Conservation (phyloP, 306 rosid species). For the Arachis hypogaea region DNA sequence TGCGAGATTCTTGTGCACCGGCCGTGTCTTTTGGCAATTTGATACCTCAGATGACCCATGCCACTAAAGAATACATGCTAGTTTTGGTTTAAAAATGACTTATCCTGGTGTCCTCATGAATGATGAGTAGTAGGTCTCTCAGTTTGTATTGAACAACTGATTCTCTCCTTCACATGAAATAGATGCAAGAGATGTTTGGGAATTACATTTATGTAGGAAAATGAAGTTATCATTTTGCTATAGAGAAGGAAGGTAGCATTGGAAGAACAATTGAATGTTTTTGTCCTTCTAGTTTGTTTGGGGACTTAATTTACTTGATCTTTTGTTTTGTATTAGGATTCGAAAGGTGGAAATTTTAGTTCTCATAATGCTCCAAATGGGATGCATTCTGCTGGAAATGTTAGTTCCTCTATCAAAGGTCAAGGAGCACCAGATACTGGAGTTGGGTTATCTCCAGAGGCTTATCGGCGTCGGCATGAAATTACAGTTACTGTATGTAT, state of each 20-base stretch:
- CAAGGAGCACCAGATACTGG: conserved; percentile 66
- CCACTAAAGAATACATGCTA: not conserved
- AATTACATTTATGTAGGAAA: not conserved
- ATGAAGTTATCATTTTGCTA: conserved; percentile 23
- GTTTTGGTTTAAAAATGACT: not conserved
- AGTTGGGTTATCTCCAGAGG: conserved; percentile 68
- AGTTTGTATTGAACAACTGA: not conserved
- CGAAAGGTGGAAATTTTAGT: conserved; percentile 51
- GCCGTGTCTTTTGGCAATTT: not conserved
- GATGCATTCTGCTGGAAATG: conserved; percentile 51
- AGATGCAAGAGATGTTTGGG: conserved; percentile 21
- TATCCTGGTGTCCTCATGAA: not conserved
- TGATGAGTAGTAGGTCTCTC: not conserved
- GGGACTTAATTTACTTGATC: conserved; percentile 9
- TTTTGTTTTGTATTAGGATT: conserved; percentile 54
- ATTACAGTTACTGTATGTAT: conserved; percentile 77
- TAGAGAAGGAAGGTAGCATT: not conserved
- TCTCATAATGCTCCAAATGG: conserved; percentile 59
- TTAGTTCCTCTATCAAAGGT: conserved; percentile 51
- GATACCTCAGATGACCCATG: not conserved
- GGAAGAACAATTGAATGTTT: not conserved
- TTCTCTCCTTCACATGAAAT: conserved; percentile 14
- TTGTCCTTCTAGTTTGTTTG: conserved; percentile 6
- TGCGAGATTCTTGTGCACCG: too few species aligned
- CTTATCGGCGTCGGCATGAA: conserved; percentile 88